Base-by-base conservation (phyloP, 2,329 filamentous ascomycete genomes). In the Zymoseptoria pseudotritici region DNA sequence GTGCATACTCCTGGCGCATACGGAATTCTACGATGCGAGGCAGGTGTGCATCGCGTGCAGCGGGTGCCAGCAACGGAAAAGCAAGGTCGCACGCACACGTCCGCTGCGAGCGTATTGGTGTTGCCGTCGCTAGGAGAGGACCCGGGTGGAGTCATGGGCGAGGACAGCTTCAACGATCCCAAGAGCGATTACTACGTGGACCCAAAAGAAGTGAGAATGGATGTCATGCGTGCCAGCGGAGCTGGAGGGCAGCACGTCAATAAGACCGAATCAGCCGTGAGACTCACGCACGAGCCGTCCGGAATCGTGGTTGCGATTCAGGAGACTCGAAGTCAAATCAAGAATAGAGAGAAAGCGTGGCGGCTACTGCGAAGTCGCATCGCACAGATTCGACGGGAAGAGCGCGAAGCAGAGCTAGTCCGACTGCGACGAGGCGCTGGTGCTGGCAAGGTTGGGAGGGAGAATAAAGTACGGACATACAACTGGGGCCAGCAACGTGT, bases 191-290 rank as follows among this genome's bases (percentile, higher is more conserved):
- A 96, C 77, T 96, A 92, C 77, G 82, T 99, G 61, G 85, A 95
- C 70, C 85, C 89, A 5, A 82, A 86, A 62, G 93, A 99, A 61
- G 91, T 99, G 22, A 82, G 82, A 56, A 80, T 85, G 20, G 94
- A 99, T 72, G 90, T 91, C 62, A 96, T 97, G 92, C 84, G 92
- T 17, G 91, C 94, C 0, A 81, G 90, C 53, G 94, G 94, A 61
- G 93, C 94, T 0, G 94, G 94, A 31, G 94, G 94, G 0, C 94
- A 99, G 78, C 94, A 99, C 76, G 94, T 99, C 72, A 99, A 99
- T 78, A 97, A 93, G 74, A 99, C 94, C 0, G 94, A 99, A 77
- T 96, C 91, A 29, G 94, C 94, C 3, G 90, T 99, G 62, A 87
- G 94, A 9, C 81, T 99, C 69, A 97, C 92, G 1, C 94, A 99